Evolutionary conservation across 495 filamentous ascomycete genomes (phyloP), one percentile per base, ranked within the genome.

Genomic region (Penicillium odoratum): DNA sequence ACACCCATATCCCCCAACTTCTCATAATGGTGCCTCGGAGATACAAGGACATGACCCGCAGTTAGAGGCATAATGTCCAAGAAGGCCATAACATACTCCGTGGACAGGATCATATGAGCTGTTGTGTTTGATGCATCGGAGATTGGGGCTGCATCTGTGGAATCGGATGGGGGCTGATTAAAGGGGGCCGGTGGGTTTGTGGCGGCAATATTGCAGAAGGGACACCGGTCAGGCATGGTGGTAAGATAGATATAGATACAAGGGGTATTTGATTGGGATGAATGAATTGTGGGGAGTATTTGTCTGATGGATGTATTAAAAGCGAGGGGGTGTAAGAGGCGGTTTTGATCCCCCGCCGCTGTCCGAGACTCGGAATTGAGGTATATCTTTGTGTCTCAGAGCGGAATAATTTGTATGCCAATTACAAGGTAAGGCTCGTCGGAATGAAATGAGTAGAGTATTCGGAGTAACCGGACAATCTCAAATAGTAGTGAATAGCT

Each of bases 61-160:
- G 87, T 84, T 31, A 97, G 81, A 10, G 93, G 93, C 82, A 93
- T 84, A 60, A 94, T 93, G 74, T 97, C 93, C 43, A 97, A 78
- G 71, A 97, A 97, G 31, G 91, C 93, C 31, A 96, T 67, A 26
- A 92, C 80, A 60, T 83, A 66, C 0, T 82, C 80, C 0, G 90
- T 91, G 2, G 87, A 89, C 48, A 96, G 83, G 29, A 96, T 76
- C 29, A 95, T 64, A 69, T 89, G 87, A 5, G 88, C 78, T 11
- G 78, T 61, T 34, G 30, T n/a, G 18, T 28, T 36, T 18, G 30
- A n/a, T 43, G 79, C 68, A 51, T 59, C 59, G 62, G 68, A 56
- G 33, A 21, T 30, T 7, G 61, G 51, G 3, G 36, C 56, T 16
- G 61, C 25, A 3, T 33, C 54, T 18, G 61, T 16, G 15, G 57